A percentile compares a stretch with the other conserved stretches of the same genome.
Conservation (phyloP, 495 filamentous ascomycete species). For the Tuber brumale region DNA sequence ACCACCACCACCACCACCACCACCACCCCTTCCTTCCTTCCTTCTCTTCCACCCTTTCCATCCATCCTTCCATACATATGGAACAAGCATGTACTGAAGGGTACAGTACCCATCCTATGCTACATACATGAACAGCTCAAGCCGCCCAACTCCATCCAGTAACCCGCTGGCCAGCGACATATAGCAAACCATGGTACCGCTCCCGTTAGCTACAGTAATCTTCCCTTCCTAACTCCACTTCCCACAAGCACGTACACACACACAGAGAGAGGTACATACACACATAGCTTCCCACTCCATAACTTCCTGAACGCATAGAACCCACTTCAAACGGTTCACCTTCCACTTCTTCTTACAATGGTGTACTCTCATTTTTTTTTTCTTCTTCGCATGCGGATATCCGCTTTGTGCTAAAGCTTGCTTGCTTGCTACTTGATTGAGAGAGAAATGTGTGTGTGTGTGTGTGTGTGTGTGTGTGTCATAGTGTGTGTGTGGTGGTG, state of each 20-base stretch:
- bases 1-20: neutral
- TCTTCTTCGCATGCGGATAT: neutral
- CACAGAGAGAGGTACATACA: neutral
- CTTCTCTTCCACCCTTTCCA: neutral
- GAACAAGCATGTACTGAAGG: neutral
- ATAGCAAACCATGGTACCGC: constrained; percentile 2
- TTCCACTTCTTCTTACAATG: neutral
- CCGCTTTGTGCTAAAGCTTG: neutral
- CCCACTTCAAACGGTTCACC: constrained; percentile 1
- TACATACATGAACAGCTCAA: neutral
- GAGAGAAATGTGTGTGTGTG: neutral
- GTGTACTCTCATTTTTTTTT: neutral
- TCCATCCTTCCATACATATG: neutral
- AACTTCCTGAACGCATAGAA: neutral
- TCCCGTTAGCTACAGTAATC: neutral
- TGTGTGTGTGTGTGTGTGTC: neutral
- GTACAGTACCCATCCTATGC: neutral
- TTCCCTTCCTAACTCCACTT: neutral
- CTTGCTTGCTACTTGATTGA: neutral
- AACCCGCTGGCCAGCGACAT: neutral
- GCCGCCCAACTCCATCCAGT: constrained; percentile 1
- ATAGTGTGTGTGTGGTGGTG: neutral
- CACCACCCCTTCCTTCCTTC: neutral
- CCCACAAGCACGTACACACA: neutral
- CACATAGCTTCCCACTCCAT: neutral